Percentiles rank a stretch among this genome's conserved stretches.
phyloP scores from a whole-genome alignment of 2,329 filamentous ascomycete species.

The Septoria linicola region DNA sequence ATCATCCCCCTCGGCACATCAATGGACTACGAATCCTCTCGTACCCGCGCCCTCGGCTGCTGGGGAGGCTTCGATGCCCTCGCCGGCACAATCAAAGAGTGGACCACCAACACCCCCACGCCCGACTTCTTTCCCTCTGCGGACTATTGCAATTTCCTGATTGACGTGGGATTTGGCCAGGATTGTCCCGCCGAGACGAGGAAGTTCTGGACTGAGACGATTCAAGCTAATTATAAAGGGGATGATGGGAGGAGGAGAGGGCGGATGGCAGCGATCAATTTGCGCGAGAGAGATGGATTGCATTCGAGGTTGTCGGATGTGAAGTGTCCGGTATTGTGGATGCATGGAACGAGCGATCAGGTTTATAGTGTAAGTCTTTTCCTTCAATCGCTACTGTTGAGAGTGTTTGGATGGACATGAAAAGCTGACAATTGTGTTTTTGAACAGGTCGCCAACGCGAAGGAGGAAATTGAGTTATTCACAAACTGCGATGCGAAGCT shows the following conservation, averaged over 20 bases:
- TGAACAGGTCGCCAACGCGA: constrained; percentile 38
- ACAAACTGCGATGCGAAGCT: constrained; percentile 46
- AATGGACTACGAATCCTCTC: constrained; percentile 50
- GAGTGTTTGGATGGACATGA: no score
- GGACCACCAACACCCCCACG: constrained; percentile 42
- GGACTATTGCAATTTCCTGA: constrained; percentile 48
- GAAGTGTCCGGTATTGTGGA: constrained; percentile 52
- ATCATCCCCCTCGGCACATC: constrained; percentile 55
- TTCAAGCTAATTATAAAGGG: constrained; percentile 49
- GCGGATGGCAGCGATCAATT: constrained; percentile 52
- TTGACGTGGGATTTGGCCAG: constrained; percentile 50
- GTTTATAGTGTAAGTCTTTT: constrained; percentile 41
- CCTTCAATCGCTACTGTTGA: no score
- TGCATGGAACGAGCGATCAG: constrained; percentile 47
- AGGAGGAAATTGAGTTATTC: constrained; percentile 52
- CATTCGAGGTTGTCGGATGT: constrained; percentile 49
- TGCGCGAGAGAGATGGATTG: constrained; percentile 51
- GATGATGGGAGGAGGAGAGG: constrained; percentile 50
- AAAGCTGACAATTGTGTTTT: background rate
- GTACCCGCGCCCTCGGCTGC: constrained; percentile 47
- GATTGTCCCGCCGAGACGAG: constrained; percentile 39
- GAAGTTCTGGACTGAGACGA: constrained; percentile 47
- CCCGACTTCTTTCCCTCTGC: constrained; percentile 46
- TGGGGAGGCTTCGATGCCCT: constrained; percentile 47
- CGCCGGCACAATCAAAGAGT: constrained; percentile 41